Base-by-base conservation (phyloP, 2,329 filamentous ascomycete species). In the Ophiostoma pallidulum region DNA sequence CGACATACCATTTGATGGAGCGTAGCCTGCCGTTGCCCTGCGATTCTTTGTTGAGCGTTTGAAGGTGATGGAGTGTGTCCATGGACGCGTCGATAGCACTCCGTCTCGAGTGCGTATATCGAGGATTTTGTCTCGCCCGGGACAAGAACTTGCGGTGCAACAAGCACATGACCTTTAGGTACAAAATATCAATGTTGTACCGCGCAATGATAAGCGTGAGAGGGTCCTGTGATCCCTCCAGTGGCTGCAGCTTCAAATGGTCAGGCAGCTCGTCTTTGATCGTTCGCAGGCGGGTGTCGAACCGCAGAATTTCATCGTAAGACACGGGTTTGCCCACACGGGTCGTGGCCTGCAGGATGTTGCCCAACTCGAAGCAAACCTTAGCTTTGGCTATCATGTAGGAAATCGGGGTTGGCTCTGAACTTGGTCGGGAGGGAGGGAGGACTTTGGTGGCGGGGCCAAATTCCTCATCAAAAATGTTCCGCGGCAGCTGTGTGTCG, bases 41-140 rank as follows among this genome's bases (percentile, higher is more conserved):
- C 3, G 82, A 83, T 62, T 95, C 89, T 24, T 75, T 70, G 59
- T 91, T 75, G 13, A 96, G 71, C 14, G 82, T 84, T 29, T 78
- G 74, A 59, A 97, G 80, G 56, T 91, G 86, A 20, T 77, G 73
- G 35, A 98, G 72, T 41, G 94, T 80, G 54, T 84, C 82, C 72
- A 96, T 74, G 0, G 89, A 87, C 1, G 90, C 86, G 58, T 95
- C 88, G 35, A 97, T 83, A 53, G 88, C 92, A 19, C 82, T 84
- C 35, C 82, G 80, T 26, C 91, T 78, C 3, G 89, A 95, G 59
- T 92, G 87, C 8, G 81, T 78, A 59, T 94, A 97, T 8, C 89
- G 77, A 9, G 84, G 72, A 57, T 91, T 92, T 50, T 85, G 78
- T 41, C 85, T 74, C 5, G 89, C 86, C 50, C 82, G 78, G n/a